Base-by-base conservation (phyloP, 805 yeast species). In the Maudiozyma turicensis region DNA sequence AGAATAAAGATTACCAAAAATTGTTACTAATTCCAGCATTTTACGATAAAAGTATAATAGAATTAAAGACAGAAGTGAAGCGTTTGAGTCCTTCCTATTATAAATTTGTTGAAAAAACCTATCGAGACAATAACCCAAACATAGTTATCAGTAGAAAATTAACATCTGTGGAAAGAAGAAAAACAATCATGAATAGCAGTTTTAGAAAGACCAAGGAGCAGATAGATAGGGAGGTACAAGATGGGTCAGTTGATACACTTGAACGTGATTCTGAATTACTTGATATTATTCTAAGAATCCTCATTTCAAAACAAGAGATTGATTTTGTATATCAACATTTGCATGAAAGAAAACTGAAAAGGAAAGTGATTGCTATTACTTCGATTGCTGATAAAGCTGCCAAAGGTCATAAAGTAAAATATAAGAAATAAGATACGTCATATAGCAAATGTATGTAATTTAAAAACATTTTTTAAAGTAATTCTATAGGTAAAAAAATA, bases 281-380 rank as follows among this genome's bases (percentile, higher is more conserved):
- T 56, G 87, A 87, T 56, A 74, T 88, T 10, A 72, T 90, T 6
- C 66, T 91, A 52, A 73, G 97, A 45, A 72, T 88, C 13, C 62
- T 91, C 48, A 66, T 89, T 29, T 72, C 89, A 38, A 78, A 81
- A 50, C 86, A 80, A 26, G 82, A 83, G 46, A 68, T 70, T 40
- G 72, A 72, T 1, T 83, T 72, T 60, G 87, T 86, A 3, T 71
- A 76, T 8, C 69, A 72, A 52, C 71, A 88, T 44, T 60, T 86
- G 38, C 78, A 76, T 28, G 82, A 80, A 58, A 70, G 91, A 47
- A 86, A 81, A 48, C 67, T 75, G 29, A 67, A 65, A 5, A 54
- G 62, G 20, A 67, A 64, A 40, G 59, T 61, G 39, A 58, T 69
- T 15, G 63, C 66, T 0, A 65, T 71, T 0, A 68, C 64, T 43